phyloP scores from a whole-genome alignment of 2,329 filamentous ascomycete species.

The Beauveria sp. region DNA sequence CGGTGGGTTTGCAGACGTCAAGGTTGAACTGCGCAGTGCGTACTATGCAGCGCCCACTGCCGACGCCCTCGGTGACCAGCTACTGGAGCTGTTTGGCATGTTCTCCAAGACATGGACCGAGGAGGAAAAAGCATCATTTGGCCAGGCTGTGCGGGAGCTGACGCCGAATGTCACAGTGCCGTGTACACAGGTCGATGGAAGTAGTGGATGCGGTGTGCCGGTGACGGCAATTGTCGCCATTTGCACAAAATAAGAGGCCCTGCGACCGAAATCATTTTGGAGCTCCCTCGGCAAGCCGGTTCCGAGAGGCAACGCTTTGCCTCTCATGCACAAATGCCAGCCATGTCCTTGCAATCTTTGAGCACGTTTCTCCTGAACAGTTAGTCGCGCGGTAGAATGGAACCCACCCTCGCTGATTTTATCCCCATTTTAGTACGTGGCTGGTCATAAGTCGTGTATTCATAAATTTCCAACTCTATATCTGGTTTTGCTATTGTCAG shows the following conservation, averaged over 20 bases:
- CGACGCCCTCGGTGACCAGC: background rate
- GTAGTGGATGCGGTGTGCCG: background rate
- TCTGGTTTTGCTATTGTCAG: background rate
- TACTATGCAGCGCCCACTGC: background rate
- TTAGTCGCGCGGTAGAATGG: no score
- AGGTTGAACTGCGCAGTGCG: background rate
- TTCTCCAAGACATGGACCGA: background rate
- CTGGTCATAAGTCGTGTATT: background rate
- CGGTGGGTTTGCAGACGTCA: conserved; percentile 9
- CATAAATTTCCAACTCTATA: background rate
- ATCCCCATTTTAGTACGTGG: background rate
- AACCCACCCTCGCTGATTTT: no score
- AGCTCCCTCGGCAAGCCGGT: no score
- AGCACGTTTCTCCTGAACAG: no score
- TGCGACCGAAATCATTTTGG: no score
- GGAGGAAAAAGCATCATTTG: background rate
- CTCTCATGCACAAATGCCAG: no score
- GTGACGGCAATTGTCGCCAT: background rate
- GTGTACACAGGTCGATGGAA: background rate
- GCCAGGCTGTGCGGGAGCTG: background rate
- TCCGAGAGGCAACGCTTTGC: no score
- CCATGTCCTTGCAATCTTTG: no score
- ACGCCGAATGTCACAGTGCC: background rate
- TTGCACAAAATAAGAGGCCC: background rate
- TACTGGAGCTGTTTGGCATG: background rate